Evolutionary conservation across 2,329 filamentous ascomycete genomes (phyloP), one percentile per base, ranked within the genome.

Genomic region (Fusarium algeriense): DNA sequence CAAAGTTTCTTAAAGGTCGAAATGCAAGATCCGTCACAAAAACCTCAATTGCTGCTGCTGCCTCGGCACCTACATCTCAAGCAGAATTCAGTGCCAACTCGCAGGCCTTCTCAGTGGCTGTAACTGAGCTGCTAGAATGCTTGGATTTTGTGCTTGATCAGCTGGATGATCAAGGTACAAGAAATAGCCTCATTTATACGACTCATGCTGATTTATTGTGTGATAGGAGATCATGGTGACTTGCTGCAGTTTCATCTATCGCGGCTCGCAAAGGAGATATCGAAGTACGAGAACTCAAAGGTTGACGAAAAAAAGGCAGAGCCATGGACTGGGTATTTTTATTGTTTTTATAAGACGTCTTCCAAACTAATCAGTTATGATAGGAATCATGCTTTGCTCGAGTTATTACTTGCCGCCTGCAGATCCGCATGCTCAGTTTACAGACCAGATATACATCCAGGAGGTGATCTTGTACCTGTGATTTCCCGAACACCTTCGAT

Each of bases 81-180:
- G 48, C 40, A 5, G 64, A 65, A 11, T 65, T 58, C 4, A 75
- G 74, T 38, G 68, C 73, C 14, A 76, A 76, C 37, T 71, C 66
- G 7, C 67, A 64, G 30, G 74, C 75, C 4, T 71, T 66, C 23
- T 64, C 69, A 3, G 69, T 70, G 5, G 74, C 73, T 10, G 62
- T 72, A 13, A 73, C 69, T 6, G 74, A 75, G 52, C 41, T 75
- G 23, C 34, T 67, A 0, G 65, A 75, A 40, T 60, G 68, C 7
- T 53, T 76, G 2, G 74, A 75, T 4, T 76, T 76, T 52, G 66
- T 76, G 1, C 68, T 76, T 26, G 73, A 75, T 14, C 60, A 72
- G 26, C 7, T 73, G 2, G 62, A 73, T 40, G 67, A 69, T 6
- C 67, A 75, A 48, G 72, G 73, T 75, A 11, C 19, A 23, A 0